Evolutionary conservation across 2,329 filamentous ascomycete genomes (phyloP).

Genomic region (Nemania bipapillata): DNA sequence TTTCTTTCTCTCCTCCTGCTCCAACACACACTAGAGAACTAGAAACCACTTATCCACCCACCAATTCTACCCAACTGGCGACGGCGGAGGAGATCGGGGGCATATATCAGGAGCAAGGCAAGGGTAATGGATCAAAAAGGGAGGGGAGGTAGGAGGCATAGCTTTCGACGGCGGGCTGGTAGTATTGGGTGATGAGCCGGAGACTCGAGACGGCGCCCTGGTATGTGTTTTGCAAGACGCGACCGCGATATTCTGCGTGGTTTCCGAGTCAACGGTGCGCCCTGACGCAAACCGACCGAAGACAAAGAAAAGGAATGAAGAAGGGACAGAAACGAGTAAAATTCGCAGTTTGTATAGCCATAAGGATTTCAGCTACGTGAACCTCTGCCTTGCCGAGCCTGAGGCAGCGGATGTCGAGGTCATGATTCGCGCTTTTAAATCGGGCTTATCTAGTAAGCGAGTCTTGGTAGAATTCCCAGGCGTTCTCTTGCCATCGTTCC

Average conservation of each 20-base stretch:
- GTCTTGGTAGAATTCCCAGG: slow-evolving; percentile 70
- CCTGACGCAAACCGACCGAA: slow-evolving; percentile 13
- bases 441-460: slow-evolving; percentile 7
- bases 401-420: background rate
- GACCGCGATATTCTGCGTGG: slow-evolving; percentile 16
- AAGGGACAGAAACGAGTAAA: background rate
- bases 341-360: slow-evolving; percentile 6
- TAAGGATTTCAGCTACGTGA: slow-evolving; percentile 14
- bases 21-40: background rate
- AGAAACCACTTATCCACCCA: background rate
- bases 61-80: background rate
- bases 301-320: background rate
- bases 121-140: background rate
- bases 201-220: slow-evolving; percentile 13
- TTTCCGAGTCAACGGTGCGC: slow-evolving; percentile 17
- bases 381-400: slow-evolving; percentile 17
- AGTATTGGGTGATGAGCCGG: slow-evolving; percentile 8
- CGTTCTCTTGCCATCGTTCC: slow-evolving; percentile 67
- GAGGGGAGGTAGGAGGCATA: too few relatives aligned
- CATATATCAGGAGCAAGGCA: background rate
- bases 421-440: slow-evolving; percentile 18
- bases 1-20: background rate
- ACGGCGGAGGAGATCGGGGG: background rate
- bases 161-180: too few relatives aligned
- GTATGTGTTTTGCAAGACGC: slow-evolving; percentile 16